Evolutionary conservation across 75 land plant species (phyloP).

Genomic region (Adiantum capillusveneris): DNA sequence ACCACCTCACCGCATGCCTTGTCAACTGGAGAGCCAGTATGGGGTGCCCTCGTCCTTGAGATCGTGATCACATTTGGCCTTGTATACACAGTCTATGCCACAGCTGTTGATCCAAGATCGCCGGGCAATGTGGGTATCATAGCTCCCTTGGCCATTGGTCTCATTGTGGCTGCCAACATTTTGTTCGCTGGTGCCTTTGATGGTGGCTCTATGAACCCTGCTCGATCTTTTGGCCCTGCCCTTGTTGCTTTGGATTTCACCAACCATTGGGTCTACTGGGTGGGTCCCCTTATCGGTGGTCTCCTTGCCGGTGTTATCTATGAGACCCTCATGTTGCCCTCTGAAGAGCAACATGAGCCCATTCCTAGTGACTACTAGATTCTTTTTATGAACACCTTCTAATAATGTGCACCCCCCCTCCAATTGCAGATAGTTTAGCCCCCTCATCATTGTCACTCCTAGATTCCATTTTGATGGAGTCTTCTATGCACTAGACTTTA

Average conservation of each 20-base stretch:
- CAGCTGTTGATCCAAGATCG: conserved; percentile 40
- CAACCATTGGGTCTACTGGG: conserved; percentile 92
- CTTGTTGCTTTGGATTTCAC: conserved; percentile 52
- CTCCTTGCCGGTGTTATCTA: conserved; percentile 26
- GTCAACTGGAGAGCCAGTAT: not conserved
- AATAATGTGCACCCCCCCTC: too few relatives aligned
- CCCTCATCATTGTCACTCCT: too few relatives aligned
- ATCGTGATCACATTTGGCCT: conserved; percentile 45
- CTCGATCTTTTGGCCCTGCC: conserved; percentile 77
- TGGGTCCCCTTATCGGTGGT: conserved; percentile 73
- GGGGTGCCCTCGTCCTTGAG: conserved; percentile 13
- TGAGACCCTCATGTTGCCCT: not conserved
- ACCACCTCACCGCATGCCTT: not conserved
- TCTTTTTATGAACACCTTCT: too few relatives aligned
- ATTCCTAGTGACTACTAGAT: too few relatives aligned
- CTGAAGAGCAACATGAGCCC: too few relatives aligned
- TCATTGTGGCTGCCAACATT: conserved; percentile 76
- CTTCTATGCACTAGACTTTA: too few relatives aligned
- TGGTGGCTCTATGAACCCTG: conserved; percentile 92
- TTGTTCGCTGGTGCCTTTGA: conserved; percentile 68
- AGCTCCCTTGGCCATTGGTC: conserved; percentile 62
- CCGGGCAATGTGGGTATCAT: conserved; percentile 36
- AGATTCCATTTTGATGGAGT: too few relatives aligned
- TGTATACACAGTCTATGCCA: conserved; percentile 54
- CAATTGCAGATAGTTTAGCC: too few relatives aligned